A percentile compares a stretch with the other conserved stretches of the same genome.
Conservation (phyloP, 208 protist species). For the Crithidia fasciculata region DNA sequence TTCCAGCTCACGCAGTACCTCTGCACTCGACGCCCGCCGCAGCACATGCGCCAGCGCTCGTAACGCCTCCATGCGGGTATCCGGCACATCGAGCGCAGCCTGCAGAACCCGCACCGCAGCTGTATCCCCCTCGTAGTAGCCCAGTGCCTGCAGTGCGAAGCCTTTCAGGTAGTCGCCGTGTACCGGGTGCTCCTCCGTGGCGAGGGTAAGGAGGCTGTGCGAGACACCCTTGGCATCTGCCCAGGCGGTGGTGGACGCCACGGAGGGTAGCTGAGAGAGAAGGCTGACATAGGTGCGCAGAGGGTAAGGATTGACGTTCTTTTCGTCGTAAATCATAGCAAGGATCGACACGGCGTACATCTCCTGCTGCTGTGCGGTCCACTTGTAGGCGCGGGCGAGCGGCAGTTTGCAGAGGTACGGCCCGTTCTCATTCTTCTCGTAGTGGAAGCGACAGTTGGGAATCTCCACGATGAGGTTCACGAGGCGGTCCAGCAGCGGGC, state of each 20-base stretch:
- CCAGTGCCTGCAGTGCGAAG: slow-evolving; percentile 25
- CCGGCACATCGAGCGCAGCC: slow-evolving; percentile 6
- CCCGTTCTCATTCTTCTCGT: neutral
- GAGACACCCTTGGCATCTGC: slow-evolving; percentile 3
- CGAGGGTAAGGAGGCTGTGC: slow-evolving; percentile 19
- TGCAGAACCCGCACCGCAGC: slow-evolving; percentile 2
- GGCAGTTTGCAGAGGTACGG: slow-evolving; percentile 9
- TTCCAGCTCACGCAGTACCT: slow-evolving; percentile 23
- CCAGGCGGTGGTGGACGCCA: slow-evolving; percentile 14
- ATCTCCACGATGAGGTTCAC: neutral
- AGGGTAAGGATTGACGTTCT: neutral
- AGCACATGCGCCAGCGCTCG: slow-evolving; percentile 12
- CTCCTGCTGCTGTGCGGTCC: slow-evolving; percentile 34
- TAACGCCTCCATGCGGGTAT: slow-evolving; percentile 14
- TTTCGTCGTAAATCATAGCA: neutral
- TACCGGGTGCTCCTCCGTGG: slow-evolving; percentile 16
- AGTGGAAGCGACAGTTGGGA: slow-evolving; percentile 18
- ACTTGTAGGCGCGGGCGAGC: slow-evolving; percentile 17
- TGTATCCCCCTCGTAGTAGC: slow-evolving; percentile 1
- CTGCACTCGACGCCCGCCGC: slow-evolving; percentile 10
- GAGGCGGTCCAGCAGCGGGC: slow-evolving; percentile 13
- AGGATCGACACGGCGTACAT: slow-evolving; percentile 30
- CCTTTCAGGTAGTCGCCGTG: slow-evolving; percentile 19
- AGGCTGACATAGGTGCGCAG: neutral
- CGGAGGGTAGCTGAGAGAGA: slow-evolving; percentile 28